Base-by-base conservation (phyloP, 345 rosid species). In the Populus tremula region DNA sequence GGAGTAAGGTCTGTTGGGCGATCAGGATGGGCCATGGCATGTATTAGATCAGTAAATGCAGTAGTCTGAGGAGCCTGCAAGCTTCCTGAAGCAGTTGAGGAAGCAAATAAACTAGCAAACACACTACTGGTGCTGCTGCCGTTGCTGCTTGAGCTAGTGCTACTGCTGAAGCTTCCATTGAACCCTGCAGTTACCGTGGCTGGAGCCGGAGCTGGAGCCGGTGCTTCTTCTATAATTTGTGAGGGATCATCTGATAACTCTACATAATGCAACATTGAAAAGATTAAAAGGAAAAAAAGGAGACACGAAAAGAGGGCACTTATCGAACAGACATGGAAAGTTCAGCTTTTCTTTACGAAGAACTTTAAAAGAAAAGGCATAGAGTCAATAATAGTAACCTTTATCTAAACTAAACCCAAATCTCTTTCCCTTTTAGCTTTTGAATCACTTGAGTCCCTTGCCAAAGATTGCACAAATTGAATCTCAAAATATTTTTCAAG, bases 81-180 rank as follows among this genome's bases (percentile, higher is more conserved):
- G 80, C 82, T 86, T 49, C 82, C 85, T 1, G 97, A 77, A 25
- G 91, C 80, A 76, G 91, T 86, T 27, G 98, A 88, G 7, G 99
- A 87, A 61, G 90, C 89, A 84, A 96, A 96, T 75, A 96, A 75
- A 81, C 96, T 88, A 27, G 93, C 87, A 77, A 91, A 90, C 2
- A 82, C 88, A 53, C 85, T 82, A 64, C 85, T 88, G 80, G 84
- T 87, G 76, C 85, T 80, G 70, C 82, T 88, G 27, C 87, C 89
- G 76, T 84, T 88, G 81, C 89, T 82, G 86, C 86, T 79, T 56
- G 89, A 84, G 78, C 82, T 81, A 13, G 85, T 78, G 83, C 86
- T 84, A 71, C 86, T 86, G 82, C 87, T 85, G 75, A 84, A 86
- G 84, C 85, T 87, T 61, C 85, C 87, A 83, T 84, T 85, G 73